Base-by-base conservation (phyloP, 1,284 basidiomycete species). In the Ceratobasidium sp. region DNA sequence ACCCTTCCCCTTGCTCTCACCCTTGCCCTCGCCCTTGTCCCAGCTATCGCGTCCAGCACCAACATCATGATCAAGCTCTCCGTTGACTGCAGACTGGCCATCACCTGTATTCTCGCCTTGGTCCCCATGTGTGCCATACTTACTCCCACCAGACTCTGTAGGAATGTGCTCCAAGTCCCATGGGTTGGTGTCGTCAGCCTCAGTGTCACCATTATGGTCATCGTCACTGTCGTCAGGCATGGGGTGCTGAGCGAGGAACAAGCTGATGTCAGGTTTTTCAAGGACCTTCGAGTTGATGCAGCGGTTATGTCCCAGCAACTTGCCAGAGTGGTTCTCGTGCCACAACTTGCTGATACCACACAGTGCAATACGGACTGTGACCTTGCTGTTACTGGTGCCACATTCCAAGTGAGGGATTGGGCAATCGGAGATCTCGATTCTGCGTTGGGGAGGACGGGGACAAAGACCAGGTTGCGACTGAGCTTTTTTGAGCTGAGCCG, bases 401-500 rank as follows among this genome's bases (percentile, higher is more conserved):
- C 65, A 24, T n/a, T 69, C 53, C 19, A 69, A 53, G 1, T 69
- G 51, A 16, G 65, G 65, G 37, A 69, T 69, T 3, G 49, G 51
- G 51, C 51, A 22, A 1, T 27, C 39, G 2, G 29, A n/a, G 2
- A 56, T 14, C 31, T 51, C 24, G 22, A 53, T 37, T 5, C 48
- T 13, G 19, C 16, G 19, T 2, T 6, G 62, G 7, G 11, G 49
- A 31, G 29, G 13, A 22, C 63, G 27, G 14, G 63, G 61, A 14
- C 43, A 53, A 22, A 53, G n/a, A 11, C 63, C 49, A 29, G 63
- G 63, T 48, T 43, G 9, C 6, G 61, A 5, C 41, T 43, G 2
- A 11, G 34, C 31, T 24, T 56, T 69, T 22, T 56, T 14, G 19
- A 2, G 11, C 24, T 54, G 22, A 24, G 65, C 65, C 2, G 58